A percentile compares a stretch with the other conserved stretches of the same genome.
Conservation (phyloP, 495 filamentous ascomycete species). For the Saxispiralis lemnorum region DNA sequence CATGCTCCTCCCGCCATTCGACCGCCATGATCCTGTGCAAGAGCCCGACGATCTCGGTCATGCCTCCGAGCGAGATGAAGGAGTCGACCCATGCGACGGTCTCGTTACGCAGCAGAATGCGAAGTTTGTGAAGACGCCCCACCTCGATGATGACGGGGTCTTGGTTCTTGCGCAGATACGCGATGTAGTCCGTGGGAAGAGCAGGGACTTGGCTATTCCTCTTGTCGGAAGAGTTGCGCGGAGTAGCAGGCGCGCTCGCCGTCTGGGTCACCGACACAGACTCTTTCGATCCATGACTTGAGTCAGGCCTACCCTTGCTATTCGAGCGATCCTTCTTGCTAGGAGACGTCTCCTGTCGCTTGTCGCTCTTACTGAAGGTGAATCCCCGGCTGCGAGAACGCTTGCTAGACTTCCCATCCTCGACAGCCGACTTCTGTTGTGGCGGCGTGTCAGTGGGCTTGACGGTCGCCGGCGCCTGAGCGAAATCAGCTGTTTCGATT, state of each 20-base stretch:
- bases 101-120: slow-evolving; percentile 79
- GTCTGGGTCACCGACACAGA: neutral
- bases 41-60: slow-evolving; percentile 75
- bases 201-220: slow-evolving; percentile 24
- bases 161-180: slow-evolving; percentile 57
- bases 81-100: slow-evolving; percentile 85
- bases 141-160: slow-evolving; percentile 73
- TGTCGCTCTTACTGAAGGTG: slow-evolving; percentile 42
- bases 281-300: slow-evolving; percentile 26
- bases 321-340: slow-evolving; percentile 37
- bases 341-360: slow-evolving; percentile 29
- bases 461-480: neutral
- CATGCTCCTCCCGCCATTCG: slow-evolving; percentile 96
- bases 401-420: slow-evolving; percentile 13
- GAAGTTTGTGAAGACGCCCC: slow-evolving; percentile 84
- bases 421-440: neutral
- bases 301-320: slow-evolving; percentile 29
- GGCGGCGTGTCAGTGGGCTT: neutral
- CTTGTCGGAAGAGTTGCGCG: slow-evolving; percentile 28
- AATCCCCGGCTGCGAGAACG: slow-evolving; percentile 51
- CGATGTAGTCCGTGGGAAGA: slow-evolving; percentile 61
- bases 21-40: slow-evolving; percentile 81
- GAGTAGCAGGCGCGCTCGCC: slow-evolving; percentile 18
- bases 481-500: slow-evolving; percentile 17
- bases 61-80: slow-evolving; percentile 76